Base-by-base conservation (phyloP, 495 filamentous ascomycete species). In the Delitschia confertaspora region DNA sequence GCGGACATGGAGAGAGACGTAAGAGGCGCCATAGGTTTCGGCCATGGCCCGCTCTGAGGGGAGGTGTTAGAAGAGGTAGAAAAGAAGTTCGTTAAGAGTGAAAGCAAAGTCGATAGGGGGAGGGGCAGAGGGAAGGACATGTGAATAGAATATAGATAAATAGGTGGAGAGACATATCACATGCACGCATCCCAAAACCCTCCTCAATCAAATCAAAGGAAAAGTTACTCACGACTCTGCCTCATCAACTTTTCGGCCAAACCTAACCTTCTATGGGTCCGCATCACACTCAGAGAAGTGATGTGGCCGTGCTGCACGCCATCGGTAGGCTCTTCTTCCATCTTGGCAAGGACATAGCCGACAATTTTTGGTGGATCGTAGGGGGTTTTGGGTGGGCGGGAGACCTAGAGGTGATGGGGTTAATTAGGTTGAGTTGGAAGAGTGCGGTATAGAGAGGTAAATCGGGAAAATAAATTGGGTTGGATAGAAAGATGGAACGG, bases 261-360 rank as follows among this genome's bases (percentile, higher is more conserved):
- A 0, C 91, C 91, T 48, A 98, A 62, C 33, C 88, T 61, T 29
- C 91, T 67, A 69, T 98, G 91, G 45, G 91, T 96, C 53, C 91
- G 72, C 93, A 96, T 98, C 18, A 98, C 91, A 64, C 81, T 88
- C 49, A 98, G 65, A 62, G 76, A 83, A 2, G 91, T 98, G 64
- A 98, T 98, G 66, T 98, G 91, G 16, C 91, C 91, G 71, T 95
- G 91, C 60, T 80, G 84, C 42, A 93, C 69, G 23, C 87, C 87
- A 64, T 96, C 88, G 45, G 79, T 59, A 1, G 91, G 91, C 66
- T 96, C 91, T 68, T 98, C 91, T 64, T 98, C 91, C 93, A 98
- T 96, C 74, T 98, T 98, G 27, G 91, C 89, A 19, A 98, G 78
- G 11, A 98, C 91, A 65, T 98, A 98, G 48, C 91, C 91, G n/a